Evolutionary conservation across 345 rosid genomes (phyloP), one percentile per base, ranked within the genome.

Genomic region (Lepidium aucheri): DNA sequence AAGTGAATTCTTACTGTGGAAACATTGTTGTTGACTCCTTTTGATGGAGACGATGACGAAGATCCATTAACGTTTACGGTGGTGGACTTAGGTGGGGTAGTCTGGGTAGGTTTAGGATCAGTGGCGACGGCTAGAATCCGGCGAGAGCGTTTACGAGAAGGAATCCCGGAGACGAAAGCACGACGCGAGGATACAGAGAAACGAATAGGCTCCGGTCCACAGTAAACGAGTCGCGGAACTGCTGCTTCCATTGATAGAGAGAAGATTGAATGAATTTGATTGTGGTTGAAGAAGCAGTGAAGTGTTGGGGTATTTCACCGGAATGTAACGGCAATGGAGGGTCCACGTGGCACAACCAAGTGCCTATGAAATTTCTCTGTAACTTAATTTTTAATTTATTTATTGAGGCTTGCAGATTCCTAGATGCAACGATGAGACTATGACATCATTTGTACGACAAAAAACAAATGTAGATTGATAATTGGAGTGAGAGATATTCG

Each of bases 101-200:
- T 73, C 56, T 67, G 81, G 4, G 81, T 40, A 17, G 95, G 89
- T 69, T 86, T 90, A 13, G 96, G 86, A 17, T 90, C 91, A 44
- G 94, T 75, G 11, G 96, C 87, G 41, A 90, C 81, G 34, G 97
- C 91, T 24, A 78, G 56, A 40, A 85, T 79, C 33, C 69, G 79
- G 28, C 75, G 72, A 24, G 77, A 52, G 15, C 84, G 79, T 42
- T 71, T 66, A 3, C 85, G 80, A 34, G 52, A 57, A 22, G 78
- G 66, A 43, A 77, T 30, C 13, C 72, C 55, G 57, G 65, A 40
- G 35, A 70, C 11, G 33, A 72, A 66, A 8, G 76, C 45, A 16
- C 53, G 61, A 42, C 63, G 56, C 7, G 81, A 40, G 42, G 80
- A 76, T 36, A 53, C 28, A 53, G 79, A 36, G 76, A 74, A 74